Base-by-base conservation (phyloP, 2,329 filamentous ascomycete genomes). In the Apiospora aurea region DNA sequence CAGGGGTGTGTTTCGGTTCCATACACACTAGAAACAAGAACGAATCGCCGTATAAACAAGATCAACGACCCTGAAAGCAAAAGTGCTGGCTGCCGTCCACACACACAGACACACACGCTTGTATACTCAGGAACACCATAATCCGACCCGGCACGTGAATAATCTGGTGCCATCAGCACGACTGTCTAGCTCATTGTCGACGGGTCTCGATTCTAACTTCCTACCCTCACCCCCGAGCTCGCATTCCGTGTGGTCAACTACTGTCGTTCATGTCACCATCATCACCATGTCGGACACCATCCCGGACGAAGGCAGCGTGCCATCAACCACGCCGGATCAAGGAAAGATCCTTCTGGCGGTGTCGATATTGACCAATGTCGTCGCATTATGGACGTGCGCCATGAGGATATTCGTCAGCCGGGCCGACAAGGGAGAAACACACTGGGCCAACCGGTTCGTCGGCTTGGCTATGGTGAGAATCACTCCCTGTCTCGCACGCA, bases 401-500 rank as follows among this genome's bases (percentile, higher is more conserved):
- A 74, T 82, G 14, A 78, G 82, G 67, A 79, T 80, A 74, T 79
- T 75, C 70, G 75, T 80, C 29, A 77, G 78, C 29, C 73, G 72
- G 43, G 76, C 79, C 41, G 77, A 77, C 64, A 75, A 73, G 67
- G 77, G 76, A 49, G 74, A 73, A 4, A 69, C 81, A 3, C 34
- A 78, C 21, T 77, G 77, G 72, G 81, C 81, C 70, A 82, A 83
- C 75, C 82, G 81, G 70, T 76, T 78, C 43, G 76, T 81, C 13
- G 78, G 75, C 7, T 74, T 80, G 10, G 80, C 81, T 21, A 78
- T 81, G 70, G 81, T 82, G 74, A 71, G 77, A 44, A 73, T 8
- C 11, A 34, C 67, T n/a, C 43, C 44, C 16, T 29, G 3, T 29
- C 26, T 29, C 26, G 26, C 34, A 38, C 34, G 6, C 34, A 38